Evolutionary conservation across 78 protist species (phyloP).

Genomic region (Diacronema lutheri): DNA sequence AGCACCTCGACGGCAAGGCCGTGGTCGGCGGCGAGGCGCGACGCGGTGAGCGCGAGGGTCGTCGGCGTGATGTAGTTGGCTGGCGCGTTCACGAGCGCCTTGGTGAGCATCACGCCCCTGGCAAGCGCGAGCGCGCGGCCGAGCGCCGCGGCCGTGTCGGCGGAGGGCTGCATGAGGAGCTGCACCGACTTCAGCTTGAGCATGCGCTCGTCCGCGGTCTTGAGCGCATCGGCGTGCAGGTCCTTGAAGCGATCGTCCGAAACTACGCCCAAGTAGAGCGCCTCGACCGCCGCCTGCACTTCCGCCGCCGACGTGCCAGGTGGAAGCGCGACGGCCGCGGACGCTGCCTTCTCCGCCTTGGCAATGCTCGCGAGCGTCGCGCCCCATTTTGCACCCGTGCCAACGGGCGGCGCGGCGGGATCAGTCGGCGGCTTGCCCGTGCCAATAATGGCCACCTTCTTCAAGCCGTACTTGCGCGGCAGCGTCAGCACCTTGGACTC

Average conservation of each 20-base stretch:
- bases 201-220: not conserved
- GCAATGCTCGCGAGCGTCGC: not conserved
- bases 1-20: not conserved
- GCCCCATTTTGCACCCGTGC: not conserved
- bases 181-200: not conserved
- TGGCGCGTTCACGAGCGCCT: slow-evolving; percentile 20
- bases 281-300: not conserved
- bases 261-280: slow-evolving; percentile 2
- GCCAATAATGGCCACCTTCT: slow-evolving; percentile 20
- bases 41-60: not conserved
- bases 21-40: not conserved
- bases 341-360: slow-evolving; percentile 14
- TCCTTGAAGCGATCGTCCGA: slow-evolving; percentile 32
- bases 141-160: not conserved
- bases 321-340: slow-evolving; percentile 16
- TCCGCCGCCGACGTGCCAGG: not conserved
- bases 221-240: not conserved
- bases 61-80: slow-evolving; percentile 46
- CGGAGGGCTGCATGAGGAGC: not conserved
- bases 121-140: not conserved
- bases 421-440: not conserved
- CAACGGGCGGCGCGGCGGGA: too few species aligned
- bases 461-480: not conserved
- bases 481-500: not conserved
- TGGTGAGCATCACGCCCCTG: slow-evolving; percentile 13